Conservation (phyloP, 2,329 filamentous ascomycete genomes). For the Alternaria arbusti region DNA sequence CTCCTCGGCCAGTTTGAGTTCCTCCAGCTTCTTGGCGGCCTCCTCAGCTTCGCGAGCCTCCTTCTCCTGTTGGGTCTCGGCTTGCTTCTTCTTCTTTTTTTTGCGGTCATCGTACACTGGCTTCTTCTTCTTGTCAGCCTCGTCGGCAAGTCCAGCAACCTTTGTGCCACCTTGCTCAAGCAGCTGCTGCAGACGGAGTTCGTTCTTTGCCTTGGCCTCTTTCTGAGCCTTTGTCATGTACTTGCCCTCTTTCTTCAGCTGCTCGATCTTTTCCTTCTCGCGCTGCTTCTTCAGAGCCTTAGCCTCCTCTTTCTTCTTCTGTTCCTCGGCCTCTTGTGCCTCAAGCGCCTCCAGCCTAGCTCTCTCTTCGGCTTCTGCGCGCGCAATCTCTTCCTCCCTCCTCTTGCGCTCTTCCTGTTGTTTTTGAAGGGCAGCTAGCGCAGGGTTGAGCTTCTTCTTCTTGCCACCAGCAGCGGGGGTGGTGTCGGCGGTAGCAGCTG, state of each 20-base stretch:
- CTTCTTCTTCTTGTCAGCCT: conserved; percentile 78
- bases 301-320: conserved; percentile 72
- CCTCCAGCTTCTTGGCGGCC: conserved; percentile 61
- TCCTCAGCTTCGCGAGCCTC: conserved; percentile 59
- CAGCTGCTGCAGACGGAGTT: conserved; percentile 85
- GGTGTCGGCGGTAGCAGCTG: conserved; percentile 38
- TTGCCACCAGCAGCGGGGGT: conserved; percentile 64
- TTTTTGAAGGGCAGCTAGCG: conserved; percentile 75
- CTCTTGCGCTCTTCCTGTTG: conserved; percentile 79
- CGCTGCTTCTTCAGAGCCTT: conserved; percentile 81
- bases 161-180: conserved; percentile 75
- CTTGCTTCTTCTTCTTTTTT: conserved; percentile 78
- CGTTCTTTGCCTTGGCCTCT: conserved; percentile 79
- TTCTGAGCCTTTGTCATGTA: conserved; percentile 86
- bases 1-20: conserved; percentile 59
- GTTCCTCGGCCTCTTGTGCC: conserved; percentile 69
- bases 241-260: conserved; percentile 86
- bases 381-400: conserved; percentile 68
- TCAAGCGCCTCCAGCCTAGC: conserved; percentile 71
- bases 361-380: conserved; percentile 67
- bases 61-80: conserved; percentile 59
- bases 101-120: conserved; percentile 74
- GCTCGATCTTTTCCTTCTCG: conserved; percentile 84
- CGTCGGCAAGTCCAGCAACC: conserved; percentile 60
- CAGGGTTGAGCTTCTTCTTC: conserved; percentile 86